These are phyloP conservation scores for Blepharisma japonicum DNA, from an alignment of 73 alveolate genomes.

Conservation along the genomic window DNA sequence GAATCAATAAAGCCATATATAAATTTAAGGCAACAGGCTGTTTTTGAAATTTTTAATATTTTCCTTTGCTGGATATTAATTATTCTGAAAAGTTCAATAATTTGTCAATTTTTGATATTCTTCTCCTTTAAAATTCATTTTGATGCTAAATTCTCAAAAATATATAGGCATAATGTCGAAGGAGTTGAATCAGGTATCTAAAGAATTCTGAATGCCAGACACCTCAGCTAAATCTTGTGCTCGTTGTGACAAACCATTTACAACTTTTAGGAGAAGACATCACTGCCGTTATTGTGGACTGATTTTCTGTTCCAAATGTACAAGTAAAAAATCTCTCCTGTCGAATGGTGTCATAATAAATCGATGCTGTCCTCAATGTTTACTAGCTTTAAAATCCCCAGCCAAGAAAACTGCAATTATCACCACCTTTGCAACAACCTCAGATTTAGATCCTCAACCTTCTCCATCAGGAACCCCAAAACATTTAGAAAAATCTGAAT, in stretches of 20 bases:
- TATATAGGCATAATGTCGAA: no score
- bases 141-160: no score
- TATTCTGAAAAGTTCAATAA: no score
- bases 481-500: not conserved
- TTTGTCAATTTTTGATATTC: no score
- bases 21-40: no score
- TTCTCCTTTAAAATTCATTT: no score
- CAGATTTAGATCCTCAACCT: not conserved
- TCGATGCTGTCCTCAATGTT: conserved; percentile 18
- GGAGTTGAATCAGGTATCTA: not conserved
- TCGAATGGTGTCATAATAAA: not conserved
- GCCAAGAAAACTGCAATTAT: not conserved
- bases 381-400: not conserved
- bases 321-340: not conserved
- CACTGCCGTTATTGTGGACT: conserved; percentile 25
- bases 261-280: conserved; percentile 22
- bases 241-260: conserved; percentile 16
- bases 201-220: conserved; percentile 29
- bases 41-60: no score
- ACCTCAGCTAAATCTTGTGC: conserved; percentile 1
- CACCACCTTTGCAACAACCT: not conserved
- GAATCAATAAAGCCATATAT: no score
- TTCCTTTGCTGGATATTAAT: no score
- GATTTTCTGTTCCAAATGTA: conserved; percentile 25
- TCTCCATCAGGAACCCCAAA: not conserved